Conservation (phyloP, 345 rosid species). For the Acer yangbiense region DNA sequence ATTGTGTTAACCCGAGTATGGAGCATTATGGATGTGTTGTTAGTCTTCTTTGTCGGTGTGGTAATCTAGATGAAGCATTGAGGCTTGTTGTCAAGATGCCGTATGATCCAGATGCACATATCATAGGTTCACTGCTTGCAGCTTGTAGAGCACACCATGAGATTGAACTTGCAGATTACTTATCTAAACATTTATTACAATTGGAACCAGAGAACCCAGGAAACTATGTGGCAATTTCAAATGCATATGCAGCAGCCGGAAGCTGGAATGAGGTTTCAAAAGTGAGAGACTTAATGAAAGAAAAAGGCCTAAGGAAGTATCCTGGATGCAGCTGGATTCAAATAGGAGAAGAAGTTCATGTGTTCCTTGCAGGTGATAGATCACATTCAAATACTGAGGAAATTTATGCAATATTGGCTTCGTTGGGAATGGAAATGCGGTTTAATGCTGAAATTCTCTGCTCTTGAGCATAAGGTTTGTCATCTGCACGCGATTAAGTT, state of each 20-base stretch:
- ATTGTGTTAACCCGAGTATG: conserved; percentile 34
- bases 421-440: conserved; percentile 34
- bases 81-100: conserved; percentile 41
- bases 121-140: conserved; percentile 48
- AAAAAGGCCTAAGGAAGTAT: conserved; percentile 48
- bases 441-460: conserved; percentile 2
- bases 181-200: conserved; percentile 34
- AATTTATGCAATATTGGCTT: conserved; percentile 37
- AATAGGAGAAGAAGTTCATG: conserved; percentile 43
- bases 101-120: conserved; percentile 45
- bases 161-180: conserved; percentile 40
- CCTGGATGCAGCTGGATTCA: conserved; percentile 70
- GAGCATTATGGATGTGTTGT: conserved; percentile 61
- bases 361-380: conserved; percentile 51
- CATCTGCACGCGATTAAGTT: background rate
- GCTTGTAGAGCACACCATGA: conserved; percentile 40
- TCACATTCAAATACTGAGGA: conserved; percentile 36
- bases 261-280: conserved; percentile 48
- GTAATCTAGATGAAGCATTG: conserved; percentile 45
- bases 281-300: conserved; percentile 56
- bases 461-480: conserved; percentile 2
- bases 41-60: conserved; percentile 44
- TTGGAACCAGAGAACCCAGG: conserved; percentile 50
- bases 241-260: conserved; percentile 54
- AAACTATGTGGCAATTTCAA: conserved; percentile 55